Evolutionary conservation across 805 yeast genomes (phyloP).

Genomic region (Saccharomyces jurei): DNA sequence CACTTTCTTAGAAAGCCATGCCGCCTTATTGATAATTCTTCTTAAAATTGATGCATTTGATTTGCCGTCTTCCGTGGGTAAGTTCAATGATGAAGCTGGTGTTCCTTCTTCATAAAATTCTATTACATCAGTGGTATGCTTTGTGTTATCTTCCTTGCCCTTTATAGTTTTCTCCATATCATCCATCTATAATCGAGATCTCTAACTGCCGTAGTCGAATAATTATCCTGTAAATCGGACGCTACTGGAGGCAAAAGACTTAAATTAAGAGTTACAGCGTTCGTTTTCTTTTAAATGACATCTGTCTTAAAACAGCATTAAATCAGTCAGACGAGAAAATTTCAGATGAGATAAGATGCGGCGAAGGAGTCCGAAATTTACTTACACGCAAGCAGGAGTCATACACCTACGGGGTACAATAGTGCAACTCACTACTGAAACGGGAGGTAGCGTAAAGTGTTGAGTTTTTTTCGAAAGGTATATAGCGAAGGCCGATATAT

Average conservation of each 20-base stretch:
- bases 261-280: not conserved
- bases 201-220: not conserved
- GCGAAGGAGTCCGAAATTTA: not conserved
- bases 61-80: not conserved
- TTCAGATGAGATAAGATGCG: not conserved
- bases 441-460: not conserved
- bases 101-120: not conserved
- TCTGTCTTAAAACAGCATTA: not conserved
- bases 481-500: not conserved
- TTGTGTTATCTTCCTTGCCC: not conserved
- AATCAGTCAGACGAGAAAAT: not conserved
- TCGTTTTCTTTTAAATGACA: not conserved
- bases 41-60: not conserved
- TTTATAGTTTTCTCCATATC: not conserved
- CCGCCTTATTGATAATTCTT: not conserved
- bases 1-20: slow-evolving; percentile 35
- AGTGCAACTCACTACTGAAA: not conserved
- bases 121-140: not conserved
- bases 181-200: not conserved
- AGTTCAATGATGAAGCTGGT: not conserved
- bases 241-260: not conserved
- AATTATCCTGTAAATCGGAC: not conserved
- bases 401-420: not conserved
- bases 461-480: not conserved
- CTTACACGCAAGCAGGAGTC: not conserved